Base-by-base conservation (phyloP, 176 grass and related monocot species). In the Triticum aestivum region DNA sequence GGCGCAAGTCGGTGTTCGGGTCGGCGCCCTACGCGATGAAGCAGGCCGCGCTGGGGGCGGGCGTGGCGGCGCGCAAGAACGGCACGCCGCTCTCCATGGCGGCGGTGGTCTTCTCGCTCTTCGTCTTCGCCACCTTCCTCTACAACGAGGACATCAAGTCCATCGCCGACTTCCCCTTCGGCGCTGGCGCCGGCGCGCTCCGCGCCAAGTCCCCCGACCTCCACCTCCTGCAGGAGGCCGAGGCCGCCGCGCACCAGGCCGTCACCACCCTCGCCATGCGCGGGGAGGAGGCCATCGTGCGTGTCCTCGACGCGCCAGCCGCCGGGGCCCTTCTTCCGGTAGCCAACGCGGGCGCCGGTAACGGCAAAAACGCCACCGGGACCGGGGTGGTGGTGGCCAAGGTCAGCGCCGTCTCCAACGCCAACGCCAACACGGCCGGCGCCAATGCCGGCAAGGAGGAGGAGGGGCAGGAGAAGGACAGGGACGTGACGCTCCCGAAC, bases 121-220 rank as follows among this genome's bases (percentile, higher is more conserved):
- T 98, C 79, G 80, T 98, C 13, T 98, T 98, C 51, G 91, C 87
- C 32, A 91, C 90, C 72, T 95, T 98, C 92, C 85, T 95, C 11
- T 98, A 98, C 93, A 98, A 95, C 86, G 93, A 98, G 71, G 93
- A 98, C 86, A 92, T 98, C 86, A 95, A 94, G 80, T 92, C 96
- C 73, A 88, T 98, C 81, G 92, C 93, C 61, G 96, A 98, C 73
- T 95, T 90, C 80, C 93, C 94, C 17, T 94, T 95, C 84, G 38
- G 85, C 81, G 34, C 85, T 78, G 38, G 85, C 81, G 34, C 85
- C 26, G 89, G 82, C 39, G 70, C 89, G 39, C 24, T 92, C 58
- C 90, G 90, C 5, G 87, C 92, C 78, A 89, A 71, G 61, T 47
- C 87, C 18, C 85, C 85, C 66, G 83, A 86, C 68, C 88, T 92